Percentiles rank a stretch among this genome's conserved stretches.
Evolutionary conservation across 2,329 filamentous ascomycete species (phyloP).

Genomic region (Aspergillus sp.): DNA sequence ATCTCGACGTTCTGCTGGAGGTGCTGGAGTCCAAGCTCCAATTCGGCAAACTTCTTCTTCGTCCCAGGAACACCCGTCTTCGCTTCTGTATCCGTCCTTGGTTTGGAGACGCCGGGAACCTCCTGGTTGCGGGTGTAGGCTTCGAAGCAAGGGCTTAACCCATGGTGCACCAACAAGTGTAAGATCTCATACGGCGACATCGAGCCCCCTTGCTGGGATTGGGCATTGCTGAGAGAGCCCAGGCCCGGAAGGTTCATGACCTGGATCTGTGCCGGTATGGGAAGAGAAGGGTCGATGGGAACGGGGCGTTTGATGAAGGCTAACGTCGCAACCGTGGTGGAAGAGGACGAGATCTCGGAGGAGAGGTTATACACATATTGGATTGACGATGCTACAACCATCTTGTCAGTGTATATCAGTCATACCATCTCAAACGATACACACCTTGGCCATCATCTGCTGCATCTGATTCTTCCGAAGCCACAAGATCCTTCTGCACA

Average conservation of each 20-base stretch:
- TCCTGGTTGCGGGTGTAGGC: conserved; percentile 82
- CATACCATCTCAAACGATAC: conserved; percentile 1
- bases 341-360: conserved; percentile 65
- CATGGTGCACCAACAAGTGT: conserved; percentile 83
- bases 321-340: conserved; percentile 74
- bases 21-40: conserved; percentile 82
- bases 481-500: conserved; percentile 66
- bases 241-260: conserved; percentile 85
- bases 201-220: conserved; percentile 60
- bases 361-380: conserved; percentile 69
- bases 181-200: conserved; percentile 85
- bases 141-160: conserved; percentile 92
- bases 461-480: conserved; percentile 41
- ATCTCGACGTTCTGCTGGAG: conserved; percentile 98
- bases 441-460: conserved; percentile 33
- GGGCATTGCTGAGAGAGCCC: conserved; percentile 56
- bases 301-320: conserved; percentile 82
- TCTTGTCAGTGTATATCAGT: conserved; percentile 4
- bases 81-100: conserved; percentile 73
- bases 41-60: conserved; percentile 90
- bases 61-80: conserved; percentile 95
- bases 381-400: conserved; percentile 17
- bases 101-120: conserved; percentile 54
- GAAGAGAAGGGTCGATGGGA: conserved; percentile 73
- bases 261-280: conserved; percentile 80